phyloP scores from a whole-genome alignment of 768 basidiomycete species.

The Calocybe gangraenosa region DNA sequence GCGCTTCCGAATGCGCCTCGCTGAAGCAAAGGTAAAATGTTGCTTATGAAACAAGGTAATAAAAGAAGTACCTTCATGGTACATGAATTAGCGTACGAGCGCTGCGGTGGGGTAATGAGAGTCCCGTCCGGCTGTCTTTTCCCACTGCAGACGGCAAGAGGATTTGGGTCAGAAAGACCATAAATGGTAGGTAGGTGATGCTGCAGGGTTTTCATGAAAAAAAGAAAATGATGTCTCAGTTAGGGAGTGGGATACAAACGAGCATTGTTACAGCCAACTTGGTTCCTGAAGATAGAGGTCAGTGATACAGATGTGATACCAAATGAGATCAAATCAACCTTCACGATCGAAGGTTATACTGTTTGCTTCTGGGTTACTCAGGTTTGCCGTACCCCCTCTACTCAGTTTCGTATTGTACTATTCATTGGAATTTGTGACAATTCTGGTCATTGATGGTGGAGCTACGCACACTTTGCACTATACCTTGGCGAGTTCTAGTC shows the following conservation, averaged over 20 bases:
- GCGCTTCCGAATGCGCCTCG: slow-evolving; percentile 74
- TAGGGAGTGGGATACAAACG: slow-evolving; percentile 32
- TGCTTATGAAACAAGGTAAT: background rate
- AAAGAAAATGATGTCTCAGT: background rate
- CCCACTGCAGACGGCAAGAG: slow-evolving; percentile 66
- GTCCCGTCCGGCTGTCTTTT: slow-evolving; percentile 52
- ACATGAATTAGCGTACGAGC: slow-evolving; percentile 66
- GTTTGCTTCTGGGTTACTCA: slow-evolving; percentile 63
- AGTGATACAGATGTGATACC: background rate
- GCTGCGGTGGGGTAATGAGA: slow-evolving; percentile 37
- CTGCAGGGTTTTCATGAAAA: slow-evolving; percentile 28
- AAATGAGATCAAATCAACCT: slow-evolving; percentile 33
- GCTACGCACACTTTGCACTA: slow-evolving; percentile 46
- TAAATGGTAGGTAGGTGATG: slow-evolving; percentile 72
- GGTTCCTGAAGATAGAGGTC: slow-evolving; percentile 51
- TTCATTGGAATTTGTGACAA: background rate
- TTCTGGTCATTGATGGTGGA: slow-evolving; percentile 1
- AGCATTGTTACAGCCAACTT: slow-evolving; percentile 65
- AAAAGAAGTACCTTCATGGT: slow-evolving; percentile 68
- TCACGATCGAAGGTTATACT: slow-evolving; percentile 67
- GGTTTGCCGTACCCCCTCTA: slow-evolving; percentile 29
- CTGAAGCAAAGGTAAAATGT: slow-evolving; percentile 28
- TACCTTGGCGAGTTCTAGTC: slow-evolving; percentile 42
- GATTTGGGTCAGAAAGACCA: slow-evolving; percentile 58
- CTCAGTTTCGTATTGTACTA: slow-evolving; percentile 43